These are phyloP conservation scores for Cicer yamashitae DNA, from an alignment of 306 rosid species.

Conservation along the genomic window DNA sequence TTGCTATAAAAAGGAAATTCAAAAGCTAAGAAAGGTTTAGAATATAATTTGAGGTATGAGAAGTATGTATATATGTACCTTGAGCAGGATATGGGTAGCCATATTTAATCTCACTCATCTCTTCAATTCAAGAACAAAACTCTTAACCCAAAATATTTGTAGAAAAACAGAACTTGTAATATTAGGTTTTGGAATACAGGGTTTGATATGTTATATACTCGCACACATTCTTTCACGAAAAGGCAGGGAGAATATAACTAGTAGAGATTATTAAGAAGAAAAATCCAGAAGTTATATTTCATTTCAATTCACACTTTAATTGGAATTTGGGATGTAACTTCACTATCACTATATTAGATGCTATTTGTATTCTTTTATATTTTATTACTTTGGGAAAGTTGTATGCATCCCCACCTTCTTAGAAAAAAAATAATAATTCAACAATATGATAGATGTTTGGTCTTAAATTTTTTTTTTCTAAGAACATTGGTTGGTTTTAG, in stretches of 20 bases:
- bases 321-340: constrained; percentile 43
- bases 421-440: constrained; percentile 29
- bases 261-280: constrained; percentile 51
- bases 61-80: constrained; percentile 51
- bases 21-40: not conserved
- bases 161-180: constrained; percentile 30
- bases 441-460: not conserved
- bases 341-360: constrained; percentile 27
- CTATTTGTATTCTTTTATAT: constrained; percentile 4
- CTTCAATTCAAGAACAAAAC: constrained; percentile 34
- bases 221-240: not conserved
- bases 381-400: constrained; percentile 39
- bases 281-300: constrained; percentile 42
- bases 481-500: no score
- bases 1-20: constrained; percentile 4
- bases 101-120: constrained; percentile 71
- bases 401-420: constrained; percentile 23
- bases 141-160: constrained; percentile 12
- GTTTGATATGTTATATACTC: not conserved
- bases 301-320: constrained; percentile 42
- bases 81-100: constrained; percentile 71
- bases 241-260: constrained; percentile 40
- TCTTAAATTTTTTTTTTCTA: no score
- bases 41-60: constrained; percentile 13
- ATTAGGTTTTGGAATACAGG: constrained; percentile 30